Evolutionary conservation across 2,329 filamentous ascomycete species (phyloP).

Genomic region (Alternaria metachromatica): DNA sequence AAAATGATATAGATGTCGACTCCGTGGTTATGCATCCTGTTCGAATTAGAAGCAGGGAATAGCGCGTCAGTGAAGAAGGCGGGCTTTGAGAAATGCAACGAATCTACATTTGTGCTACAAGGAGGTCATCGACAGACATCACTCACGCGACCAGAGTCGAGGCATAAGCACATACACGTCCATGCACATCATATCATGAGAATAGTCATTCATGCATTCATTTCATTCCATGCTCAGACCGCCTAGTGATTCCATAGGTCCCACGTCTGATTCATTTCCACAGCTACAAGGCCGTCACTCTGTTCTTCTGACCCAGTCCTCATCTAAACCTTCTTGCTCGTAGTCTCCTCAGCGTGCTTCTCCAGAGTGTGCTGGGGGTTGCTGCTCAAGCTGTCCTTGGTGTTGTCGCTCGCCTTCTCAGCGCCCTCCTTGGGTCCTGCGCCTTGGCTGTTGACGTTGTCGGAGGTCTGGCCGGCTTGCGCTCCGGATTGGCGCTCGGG

Average conservation of each 20-base stretch:
- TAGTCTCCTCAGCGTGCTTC: conserved; percentile 66
- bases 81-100: background rate
- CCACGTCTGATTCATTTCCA: too few relatives aligned
- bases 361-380: conserved; percentile 73
- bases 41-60: fast-evolving
- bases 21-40: background rate
- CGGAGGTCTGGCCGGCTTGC: conserved; percentile 67
- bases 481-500: conserved; percentile 71
- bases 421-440: conserved; percentile 49
- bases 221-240: background rate
- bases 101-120: background rate
- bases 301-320: too few relatives aligned
- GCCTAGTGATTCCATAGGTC: background rate
- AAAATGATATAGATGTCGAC: background rate
- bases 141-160: background rate
- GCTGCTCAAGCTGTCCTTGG: conserved; percentile 55
- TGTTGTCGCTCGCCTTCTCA: conserved; percentile 59
- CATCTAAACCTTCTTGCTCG: conserved; percentile 57
- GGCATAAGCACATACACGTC: fast-evolving
- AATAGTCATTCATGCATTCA: background rate
- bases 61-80: background rate
- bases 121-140: background rate
- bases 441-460: conserved; percentile 63
- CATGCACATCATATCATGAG: background rate
- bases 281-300: too few relatives aligned